Conservation (phyloP, 2,329 filamentous ascomycete species). For the Fusarium brevicatenulatum region DNA sequence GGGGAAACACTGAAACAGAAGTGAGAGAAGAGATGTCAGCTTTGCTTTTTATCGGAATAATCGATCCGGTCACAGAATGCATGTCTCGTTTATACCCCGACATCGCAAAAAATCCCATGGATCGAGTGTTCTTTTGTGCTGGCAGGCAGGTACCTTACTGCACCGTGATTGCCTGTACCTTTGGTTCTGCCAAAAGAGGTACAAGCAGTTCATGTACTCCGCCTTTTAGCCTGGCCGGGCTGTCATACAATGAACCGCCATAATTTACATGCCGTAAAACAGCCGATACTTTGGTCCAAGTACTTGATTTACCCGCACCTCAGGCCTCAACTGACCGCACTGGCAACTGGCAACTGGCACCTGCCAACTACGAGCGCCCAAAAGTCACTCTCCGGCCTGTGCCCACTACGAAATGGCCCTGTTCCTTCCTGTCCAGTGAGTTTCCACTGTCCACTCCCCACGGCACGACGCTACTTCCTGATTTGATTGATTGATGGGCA, state of each 20-base stretch:
- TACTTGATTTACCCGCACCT: slow-evolving; percentile 23
- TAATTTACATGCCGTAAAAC: neutral
- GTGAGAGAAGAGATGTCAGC: neutral
- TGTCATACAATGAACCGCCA: neutral
- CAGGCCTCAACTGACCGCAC: slow-evolving; percentile 24
- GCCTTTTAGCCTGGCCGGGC: slow-evolving; percentile 28
- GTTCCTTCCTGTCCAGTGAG: neutral
- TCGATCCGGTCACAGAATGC: slow-evolving; percentile 10
- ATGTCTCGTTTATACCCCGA: slow-evolving; percentile 21
- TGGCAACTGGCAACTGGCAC: slow-evolving; percentile 37
- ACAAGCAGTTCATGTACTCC: slow-evolving; percentile 27
- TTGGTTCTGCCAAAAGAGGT: slow-evolving; percentile 2
- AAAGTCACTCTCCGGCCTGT: slow-evolving; percentile 37
- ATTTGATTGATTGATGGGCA: slow-evolving; percentile 34
- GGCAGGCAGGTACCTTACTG: slow-evolving; percentile 6
- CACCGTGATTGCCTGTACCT: slow-evolving; percentile 3
- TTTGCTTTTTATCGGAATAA: slow-evolving; percentile 7
- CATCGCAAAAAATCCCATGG: neutral
- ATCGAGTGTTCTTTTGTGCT: slow-evolving; percentile 1
- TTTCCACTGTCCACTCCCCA: slow-evolving; percentile 25
- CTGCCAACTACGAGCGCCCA: slow-evolving; percentile 38
- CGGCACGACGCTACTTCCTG: slow-evolving; percentile 42
- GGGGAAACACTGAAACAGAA: neutral
- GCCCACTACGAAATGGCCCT: slow-evolving; percentile 18
- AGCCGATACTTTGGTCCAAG: slow-evolving; percentile 4